Evolutionary conservation across 1,139 yeast genomes (phyloP), one percentile per base, ranked within the genome.

Genomic region (Nakaseomyces glabratus): DNA sequence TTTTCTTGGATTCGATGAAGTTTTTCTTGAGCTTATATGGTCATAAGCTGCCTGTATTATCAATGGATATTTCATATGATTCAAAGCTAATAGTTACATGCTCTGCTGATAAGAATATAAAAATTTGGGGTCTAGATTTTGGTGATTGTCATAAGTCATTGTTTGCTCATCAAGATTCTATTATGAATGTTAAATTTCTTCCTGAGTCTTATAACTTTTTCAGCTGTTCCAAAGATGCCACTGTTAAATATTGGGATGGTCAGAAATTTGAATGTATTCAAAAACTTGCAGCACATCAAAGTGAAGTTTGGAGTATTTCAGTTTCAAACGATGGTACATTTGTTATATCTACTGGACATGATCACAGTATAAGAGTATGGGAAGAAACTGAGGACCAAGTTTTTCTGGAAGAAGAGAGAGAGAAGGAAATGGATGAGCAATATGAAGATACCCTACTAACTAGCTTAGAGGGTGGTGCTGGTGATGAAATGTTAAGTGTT

Each of bases 101-200:
- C 5, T 85, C 96, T 1, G 98, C 98, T 0, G 99, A 90, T 61
- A 90, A 90, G 60, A 90, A 90, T 60, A 84, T 90, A 54, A 86
- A 93, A 59, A 81, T 90, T 39, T 90, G 99, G 99, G 99, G 99
- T 33, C 65, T 93, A 41, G 98, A 90, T 58, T 90, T 90, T 58
- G 99, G 99, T 60, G 99, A 90, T 60, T 90, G 98, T 65, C 98
- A 90, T 60, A 81, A 80, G 57, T 88, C 97, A 3, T 75, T 90
- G 21, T 90, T 93, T 58, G 99, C 94, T 1, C 99, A 90, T 55
- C 95, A 86, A 53, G 99, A 90, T 57, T 79, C 95, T 4, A 82
- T 90, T 41, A 84, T 90, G 94, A 71, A 72, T 46, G 95, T 88
- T 22, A 72, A 65, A 41, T 90, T 90, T 52, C 71, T 86, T 41